Evolutionary conservation across 1,139 yeast genomes (phyloP).

Genomic region (Scheffersomyces quercinus): DNA sequence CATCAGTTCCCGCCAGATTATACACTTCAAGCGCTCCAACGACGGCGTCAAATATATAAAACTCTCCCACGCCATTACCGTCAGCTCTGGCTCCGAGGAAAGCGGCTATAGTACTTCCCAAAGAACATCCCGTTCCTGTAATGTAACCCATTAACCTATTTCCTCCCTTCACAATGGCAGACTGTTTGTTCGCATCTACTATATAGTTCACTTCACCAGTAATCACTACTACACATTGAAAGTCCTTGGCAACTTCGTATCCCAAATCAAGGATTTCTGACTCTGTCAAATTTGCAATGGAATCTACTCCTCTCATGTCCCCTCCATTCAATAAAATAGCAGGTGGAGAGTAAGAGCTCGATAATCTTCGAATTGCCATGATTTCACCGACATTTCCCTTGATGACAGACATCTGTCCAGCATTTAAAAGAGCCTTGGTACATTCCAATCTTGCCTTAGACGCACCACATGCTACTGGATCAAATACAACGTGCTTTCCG

Average conservation of each 20-base stretch:
- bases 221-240: constrained; percentile 67
- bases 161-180: constrained; percentile 53
- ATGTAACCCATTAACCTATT: constrained; percentile 65
- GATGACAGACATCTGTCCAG: constrained; percentile 67
- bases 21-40: constrained; percentile 61
- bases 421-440: constrained; percentile 50
- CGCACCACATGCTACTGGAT: constrained; percentile 94
- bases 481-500: constrained; percentile 70
- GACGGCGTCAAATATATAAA: constrained; percentile 45
- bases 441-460: constrained; percentile 56
- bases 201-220: constrained; percentile 48
- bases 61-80: constrained; percentile 8
- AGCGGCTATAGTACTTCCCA: constrained; percentile 74
- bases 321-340: constrained; percentile 27
- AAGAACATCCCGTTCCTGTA: constrained; percentile 90
- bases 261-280: constrained; percentile 43
- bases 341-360: constrained; percentile 31
- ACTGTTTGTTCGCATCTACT: constrained; percentile 16
- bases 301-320: constrained; percentile 77
- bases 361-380: constrained; percentile 38
- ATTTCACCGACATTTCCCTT: constrained; percentile 93
- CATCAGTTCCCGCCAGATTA: constrained; percentile 64
- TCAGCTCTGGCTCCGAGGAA: constrained; percentile 50
- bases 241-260: constrained; percentile 51
- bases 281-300: constrained; percentile 35